Evolutionary conservation across 2,329 filamentous ascomycete genomes (phyloP), one percentile per base, ranked within the genome.

Genomic region (Exophiala spinifera): DNA sequence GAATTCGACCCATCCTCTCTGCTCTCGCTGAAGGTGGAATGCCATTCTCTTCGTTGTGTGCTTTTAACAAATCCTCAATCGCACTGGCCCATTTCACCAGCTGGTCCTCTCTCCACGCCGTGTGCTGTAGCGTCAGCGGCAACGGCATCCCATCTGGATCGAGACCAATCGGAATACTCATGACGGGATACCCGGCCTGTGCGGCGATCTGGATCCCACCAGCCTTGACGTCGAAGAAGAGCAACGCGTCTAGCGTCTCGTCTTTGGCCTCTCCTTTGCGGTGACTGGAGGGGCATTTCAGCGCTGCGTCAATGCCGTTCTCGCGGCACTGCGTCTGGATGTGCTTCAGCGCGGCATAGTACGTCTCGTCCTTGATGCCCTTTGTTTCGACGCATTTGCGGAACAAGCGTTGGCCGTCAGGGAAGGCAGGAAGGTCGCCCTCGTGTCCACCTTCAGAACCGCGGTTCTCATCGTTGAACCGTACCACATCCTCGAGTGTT

Each of bases 41-140:
- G 3, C 19, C 19, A 1, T 53, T 23, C 19, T 51, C 48, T 21
- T 46, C 17, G 43, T 49, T 31, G 21, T 55, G 42, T 11, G 37
- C 10, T 17, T 40, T 48, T 15, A 66, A 45, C 11, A 67, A 50
- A 59, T 69, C 67, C 28, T 68, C 67, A 42, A 67, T 67, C 13
- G 66, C 62, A 52, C 64, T 68, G 7, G 60, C 66, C 65, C 65
- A 69, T 47, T 62, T 65, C 15, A 69, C 59, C n/a, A 68, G 47
- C n/a, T 48, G 53, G 37, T 57, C 64, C 47, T 67, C 65, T 36
- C 61, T 55, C 65, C 65, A 68, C 2, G 65, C 65, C 3, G 61
- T 62, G 31, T 68, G 66, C 40, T 68, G 65, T 25, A 65, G 40
- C 7, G 64, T 64, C 37, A 65, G 37, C 10, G 62, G 56, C 17